These are phyloP conservation scores for Cucumis hystrix DNA, from an alignment of 306 rosid species.

Conservation along the genomic window DNA sequence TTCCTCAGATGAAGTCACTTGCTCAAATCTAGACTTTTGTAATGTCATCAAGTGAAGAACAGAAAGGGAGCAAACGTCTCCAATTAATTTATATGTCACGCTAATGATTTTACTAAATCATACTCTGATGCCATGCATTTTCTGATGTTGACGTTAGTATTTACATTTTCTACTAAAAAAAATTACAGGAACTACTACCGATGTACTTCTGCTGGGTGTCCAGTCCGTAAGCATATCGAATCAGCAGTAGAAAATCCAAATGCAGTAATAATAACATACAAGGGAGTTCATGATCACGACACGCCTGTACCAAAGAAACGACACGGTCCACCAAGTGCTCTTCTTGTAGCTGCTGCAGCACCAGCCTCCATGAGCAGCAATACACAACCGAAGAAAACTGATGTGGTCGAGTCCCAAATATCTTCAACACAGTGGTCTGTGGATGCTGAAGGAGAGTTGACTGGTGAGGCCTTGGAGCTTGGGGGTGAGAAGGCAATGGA, in stretches of 20 bases:
- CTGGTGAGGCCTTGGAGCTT: slow-evolving; percentile 82
- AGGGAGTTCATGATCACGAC: slow-evolving; percentile 90
- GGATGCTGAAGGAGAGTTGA: slow-evolving; percentile 79
- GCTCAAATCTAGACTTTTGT: background rate
- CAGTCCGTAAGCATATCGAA: slow-evolving; percentile 91
- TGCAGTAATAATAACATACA: slow-evolving; percentile 72
- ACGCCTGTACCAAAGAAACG: slow-evolving; percentile 93
- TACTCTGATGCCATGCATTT: background rate
- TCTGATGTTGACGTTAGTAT: background rate
- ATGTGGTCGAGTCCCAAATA: slow-evolving; percentile 19
- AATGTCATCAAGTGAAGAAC: background rate
- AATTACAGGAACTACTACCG: slow-evolving; percentile 81
- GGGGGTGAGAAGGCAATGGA: slow-evolving; percentile 98
- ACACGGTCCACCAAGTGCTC: slow-evolving; percentile 75
- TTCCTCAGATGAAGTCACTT: background rate
- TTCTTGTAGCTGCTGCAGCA: slow-evolving; percentile 70
- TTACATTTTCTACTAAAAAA: background rate
- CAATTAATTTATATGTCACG: background rate
- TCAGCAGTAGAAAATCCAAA: slow-evolving; percentile 52
- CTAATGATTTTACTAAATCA: background rate
- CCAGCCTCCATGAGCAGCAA: slow-evolving; percentile 58
- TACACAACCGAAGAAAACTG: slow-evolving; percentile 30
- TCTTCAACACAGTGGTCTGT: slow-evolving; percentile 69
- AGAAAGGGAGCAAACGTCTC: background rate
- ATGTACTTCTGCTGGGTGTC: slow-evolving; percentile 99